Base-by-base conservation (phyloP, 768 basidiomycete species). In the Rhodotorula toruloides region DNA sequence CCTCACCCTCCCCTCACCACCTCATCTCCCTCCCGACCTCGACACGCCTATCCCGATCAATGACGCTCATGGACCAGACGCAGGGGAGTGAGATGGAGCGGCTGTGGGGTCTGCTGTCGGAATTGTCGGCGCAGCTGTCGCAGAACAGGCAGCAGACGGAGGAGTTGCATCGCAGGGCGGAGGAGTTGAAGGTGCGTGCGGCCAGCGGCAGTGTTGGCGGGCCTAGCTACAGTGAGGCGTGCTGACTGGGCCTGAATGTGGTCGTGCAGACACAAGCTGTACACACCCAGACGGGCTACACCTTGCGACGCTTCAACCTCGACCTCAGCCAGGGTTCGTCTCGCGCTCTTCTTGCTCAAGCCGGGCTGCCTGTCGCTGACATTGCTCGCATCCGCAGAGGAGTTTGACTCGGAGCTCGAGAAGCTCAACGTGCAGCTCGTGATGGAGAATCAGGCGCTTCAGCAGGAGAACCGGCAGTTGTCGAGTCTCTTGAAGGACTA, bases 391-490 rank as follows among this genome's bases (percentile, higher is more conserved):
- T 12, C 4, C 36, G 39, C 77, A 99, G 96, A 98, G 81, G 78
- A 82, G 13, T 96, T 97, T 78, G 87, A 92, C 72, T 90, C 91
- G 5, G 93, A 94, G 76, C 79, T 97, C 6, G 96, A 99, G 78
- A 84, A 90, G 36, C 82, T 83, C 76, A 93, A 91, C 75, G 90
- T 94, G 13, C 87, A 89, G 70, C 84, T 91, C 47, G 84, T 97
- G 52, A 86, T 94, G 63, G 96, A 99, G 78, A 98, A 98, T 76
- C 93, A 96, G 74, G 83, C 86, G 0, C 80, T 99, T 2, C 80
- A 89, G 54, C 87, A 97, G 68, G 96, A 99, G 79, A 98, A 99
- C 81, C 92, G 90, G 77, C 94, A 98, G 75, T 83, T 98, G 37
- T 87, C 87, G 71, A 73, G 84, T 34, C 81, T 99, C 34, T 81